A percentile compares a stretch with the other conserved stretches of the same genome.
Evolutionary conservation across 768 basidiomycete genomes (phyloP).

Genomic region (Scleroderma bovista): DNA sequence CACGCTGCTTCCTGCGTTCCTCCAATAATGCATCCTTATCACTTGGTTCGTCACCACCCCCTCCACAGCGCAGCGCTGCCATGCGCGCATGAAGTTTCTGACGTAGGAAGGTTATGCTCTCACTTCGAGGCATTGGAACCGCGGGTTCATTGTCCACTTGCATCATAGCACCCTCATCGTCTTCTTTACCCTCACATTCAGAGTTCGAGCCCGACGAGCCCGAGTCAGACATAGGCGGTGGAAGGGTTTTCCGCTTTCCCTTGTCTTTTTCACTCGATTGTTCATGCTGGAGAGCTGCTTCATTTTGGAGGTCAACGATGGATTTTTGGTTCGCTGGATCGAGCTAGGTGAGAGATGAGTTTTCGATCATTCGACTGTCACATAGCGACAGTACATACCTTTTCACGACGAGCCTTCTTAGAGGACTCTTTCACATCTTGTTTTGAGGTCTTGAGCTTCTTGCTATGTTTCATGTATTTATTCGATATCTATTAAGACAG

Average conservation of each 20-base stretch:
- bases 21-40: constrained; percentile 81
- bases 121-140: constrained; percentile 60
- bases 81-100: constrained; percentile 75
- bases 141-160: constrained; percentile 27
- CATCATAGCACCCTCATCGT: constrained; percentile 20
- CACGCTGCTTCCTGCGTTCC: constrained; percentile 70
- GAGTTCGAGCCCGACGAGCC: constrained; percentile 23
- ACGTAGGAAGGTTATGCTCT: constrained; percentile 58
- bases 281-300: constrained; percentile 33
- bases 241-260: constrained; percentile 44
- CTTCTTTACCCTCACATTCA: constrained; percentile 25
- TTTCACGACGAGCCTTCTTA: constrained; percentile 83
- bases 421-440: constrained; percentile 86
- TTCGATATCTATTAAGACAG: constrained; percentile 38
- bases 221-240: constrained; percentile 9
- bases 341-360: constrained; percentile 47
- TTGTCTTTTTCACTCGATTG: constrained; percentile 21
- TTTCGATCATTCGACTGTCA: not conserved
- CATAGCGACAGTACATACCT: constrained; percentile 40
- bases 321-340: constrained; percentile 89
- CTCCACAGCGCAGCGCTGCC: constrained; percentile 50
- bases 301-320: constrained; percentile 66
- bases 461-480: constrained; percentile 85
- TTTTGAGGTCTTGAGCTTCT: constrained; percentile 76
- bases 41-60: constrained; percentile 40